These are phyloP conservation scores for Solanum corneliomulleri DNA, from an alignment of 257 asterid genomes.

Conservation along the genomic window DNA sequence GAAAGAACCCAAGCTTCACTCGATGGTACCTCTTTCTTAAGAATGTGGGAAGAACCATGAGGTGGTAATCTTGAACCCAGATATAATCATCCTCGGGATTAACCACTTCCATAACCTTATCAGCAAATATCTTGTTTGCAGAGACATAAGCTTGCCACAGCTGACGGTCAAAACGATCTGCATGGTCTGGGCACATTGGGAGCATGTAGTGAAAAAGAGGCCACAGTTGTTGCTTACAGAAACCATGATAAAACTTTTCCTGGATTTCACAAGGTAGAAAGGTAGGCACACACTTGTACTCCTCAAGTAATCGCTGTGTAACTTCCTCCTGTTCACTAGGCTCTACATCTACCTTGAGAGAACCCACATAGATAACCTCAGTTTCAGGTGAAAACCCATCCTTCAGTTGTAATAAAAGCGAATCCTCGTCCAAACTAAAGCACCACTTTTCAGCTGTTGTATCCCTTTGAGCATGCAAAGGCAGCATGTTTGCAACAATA, in stretches of 20 bases:
- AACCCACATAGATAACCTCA: slow-evolving; percentile 73
- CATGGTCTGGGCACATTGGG: slow-evolving; percentile 84
- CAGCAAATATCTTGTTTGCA: slow-evolving; percentile 77
- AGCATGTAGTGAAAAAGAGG: slow-evolving; percentile 96
- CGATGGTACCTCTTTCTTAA: slow-evolving; percentile 74
- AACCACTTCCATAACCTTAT: slow-evolving; percentile 73
- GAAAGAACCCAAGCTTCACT: slow-evolving; percentile 80
- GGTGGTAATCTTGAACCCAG: slow-evolving; percentile 94
- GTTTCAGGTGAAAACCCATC: slow-evolving; percentile 78
- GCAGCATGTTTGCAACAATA: slow-evolving; percentile 77
- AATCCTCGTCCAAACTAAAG: slow-evolving; percentile 64
- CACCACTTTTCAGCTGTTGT: slow-evolving; percentile 46
- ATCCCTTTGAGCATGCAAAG: slow-evolving; percentile 62
- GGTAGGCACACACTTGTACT: slow-evolving; percentile 76
- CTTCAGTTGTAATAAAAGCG: slow-evolving; percentile 58
- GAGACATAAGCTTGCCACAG: slow-evolving; percentile 86
- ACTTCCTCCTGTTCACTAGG: slow-evolving; percentile 76
- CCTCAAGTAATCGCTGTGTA: slow-evolving; percentile 61
- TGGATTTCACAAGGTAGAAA: slow-evolving; percentile 64
- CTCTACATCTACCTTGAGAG: slow-evolving; percentile 70
- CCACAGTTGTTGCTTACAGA: slow-evolving; percentile 91
- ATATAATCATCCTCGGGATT: slow-evolving; percentile 79
- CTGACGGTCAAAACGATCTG: slow-evolving; percentile 75
- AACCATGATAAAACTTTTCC: slow-evolving; percentile 62
- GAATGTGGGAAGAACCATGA: slow-evolving; percentile 86